Conservation (phyloP, 2,329 filamentous ascomycete genomes). For the Zasmidium citrigriseum region DNA sequence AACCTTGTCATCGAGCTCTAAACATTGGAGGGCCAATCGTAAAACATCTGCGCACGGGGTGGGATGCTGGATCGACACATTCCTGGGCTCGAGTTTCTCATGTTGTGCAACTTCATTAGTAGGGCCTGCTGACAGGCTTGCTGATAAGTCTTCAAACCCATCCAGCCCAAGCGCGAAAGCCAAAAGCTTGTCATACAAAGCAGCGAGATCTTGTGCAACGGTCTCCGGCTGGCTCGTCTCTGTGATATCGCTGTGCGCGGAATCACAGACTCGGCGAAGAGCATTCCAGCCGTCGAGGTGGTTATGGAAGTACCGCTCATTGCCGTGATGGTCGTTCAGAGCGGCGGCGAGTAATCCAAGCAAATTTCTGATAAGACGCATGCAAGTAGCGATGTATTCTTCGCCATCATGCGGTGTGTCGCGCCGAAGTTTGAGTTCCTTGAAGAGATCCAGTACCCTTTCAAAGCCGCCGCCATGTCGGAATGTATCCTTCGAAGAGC, state of each 20-base stretch:
- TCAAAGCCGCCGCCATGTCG: constrained; percentile 34
- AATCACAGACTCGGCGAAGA: constrained; percentile 70
- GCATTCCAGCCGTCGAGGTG: constrained; percentile 76
- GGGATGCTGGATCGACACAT: constrained; percentile 2
- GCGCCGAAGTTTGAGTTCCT: constrained; percentile 13
- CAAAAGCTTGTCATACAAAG: constrained; percentile 14
- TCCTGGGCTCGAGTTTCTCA: background rate
- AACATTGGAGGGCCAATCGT: constrained; percentile 6
- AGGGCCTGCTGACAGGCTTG: background rate
- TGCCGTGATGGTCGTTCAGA: constrained; percentile 78
- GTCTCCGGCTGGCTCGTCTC: background rate
- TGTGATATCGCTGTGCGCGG: constrained; percentile 31
- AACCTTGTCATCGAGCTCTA: background rate
- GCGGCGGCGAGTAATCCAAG: constrained; percentile 66
- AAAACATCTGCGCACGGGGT: constrained; percentile 7
- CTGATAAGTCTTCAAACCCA: background rate
- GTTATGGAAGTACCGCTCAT: constrained; percentile 81
- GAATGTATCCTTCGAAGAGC: constrained; percentile 31
- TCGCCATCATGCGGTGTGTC: constrained; percentile 8
- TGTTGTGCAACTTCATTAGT: too few relatives aligned
- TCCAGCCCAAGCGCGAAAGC: constrained; percentile 15
- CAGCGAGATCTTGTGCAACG: constrained; percentile 4
- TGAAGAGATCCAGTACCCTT: constrained; percentile 24
- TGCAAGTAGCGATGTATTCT: background rate
- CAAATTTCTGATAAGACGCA: constrained; percentile 10